These are phyloP conservation scores for Aspergillus mulundensis DNA, from an alignment of 495 filamentous ascomycete genomes.

Conservation along the genomic window DNA sequence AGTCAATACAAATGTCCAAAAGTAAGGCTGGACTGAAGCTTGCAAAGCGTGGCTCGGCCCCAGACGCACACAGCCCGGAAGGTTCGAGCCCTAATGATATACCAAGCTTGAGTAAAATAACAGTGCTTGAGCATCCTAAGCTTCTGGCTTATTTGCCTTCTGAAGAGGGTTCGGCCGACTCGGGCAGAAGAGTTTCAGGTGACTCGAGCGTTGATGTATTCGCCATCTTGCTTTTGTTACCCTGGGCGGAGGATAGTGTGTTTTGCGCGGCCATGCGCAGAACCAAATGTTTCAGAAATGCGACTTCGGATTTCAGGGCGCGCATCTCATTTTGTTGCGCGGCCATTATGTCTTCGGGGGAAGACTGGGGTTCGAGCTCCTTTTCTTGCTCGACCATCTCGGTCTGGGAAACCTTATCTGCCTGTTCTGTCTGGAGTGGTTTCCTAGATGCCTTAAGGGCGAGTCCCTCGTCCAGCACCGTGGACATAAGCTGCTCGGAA, in stretches of 20 bases:
- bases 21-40: background rate
- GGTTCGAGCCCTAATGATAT: no score
- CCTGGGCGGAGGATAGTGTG: background rate
- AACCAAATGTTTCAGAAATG: slow-evolving; percentile 32
- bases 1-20: slow-evolving; percentile 1
- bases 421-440: background rate
- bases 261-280: slow-evolving; percentile 16
- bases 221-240: slow-evolving; percentile 5
- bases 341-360: background rate
- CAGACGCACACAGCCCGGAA: no score
- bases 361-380: background rate
- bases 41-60: background rate
- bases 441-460: background rate
- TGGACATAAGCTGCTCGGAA: slow-evolving; percentile 25
- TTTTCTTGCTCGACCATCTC: background rate
- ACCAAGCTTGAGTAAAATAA: no score
- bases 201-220: background rate
- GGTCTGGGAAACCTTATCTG: background rate
- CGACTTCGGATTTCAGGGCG: slow-evolving; percentile 29
- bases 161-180: no score
- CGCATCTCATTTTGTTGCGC: slow-evolving; percentile 25
- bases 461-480: slow-evolving; percentile 15
- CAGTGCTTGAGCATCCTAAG: no score
- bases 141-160: no score
- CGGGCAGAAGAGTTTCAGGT: background rate